Evolutionary conservation across 306 rosid genomes (phyloP), one percentile per base, ranked within the genome.

Genomic region (Medicago ruthenica): DNA sequence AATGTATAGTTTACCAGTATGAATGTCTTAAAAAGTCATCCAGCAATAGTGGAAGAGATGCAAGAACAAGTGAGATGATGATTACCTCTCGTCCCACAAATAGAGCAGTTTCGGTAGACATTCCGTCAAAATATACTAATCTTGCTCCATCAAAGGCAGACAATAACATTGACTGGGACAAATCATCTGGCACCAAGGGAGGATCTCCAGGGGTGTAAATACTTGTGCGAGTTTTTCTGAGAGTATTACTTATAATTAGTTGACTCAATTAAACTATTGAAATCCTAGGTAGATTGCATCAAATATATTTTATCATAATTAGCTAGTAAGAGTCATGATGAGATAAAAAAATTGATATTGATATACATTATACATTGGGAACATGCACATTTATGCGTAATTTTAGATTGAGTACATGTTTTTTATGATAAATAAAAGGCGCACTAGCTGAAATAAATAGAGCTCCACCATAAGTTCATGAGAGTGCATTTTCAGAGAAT

Each of bases 121-220:
- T 82, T 48, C 89, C 92, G 79, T 95, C 97, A 31, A 79, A 83
- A 83, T 87, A 95, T 54, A 84, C 87, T 73, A 95, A 79, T 87
- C 86, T 86, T 62, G 99, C 92, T 61, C 87, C 97, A 83, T 88
- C 83, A 78, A 92, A 73, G 16, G 95, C 88, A 76, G 96, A 92
- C 50, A 75, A 79, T 53, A 95, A 47, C 76, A 78, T 88, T 39
- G 90, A 74, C 62, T 7, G 84, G 12, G 96, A 80, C 73, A 92
- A 80, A 77, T 95, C 97, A 60, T 83, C 86, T 18, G 92, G 88
- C 83, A 72, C 76, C 93, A 92, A 51, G 42, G 91, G 88, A 87
- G 97, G 97, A 76, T 90, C 88, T 79, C 93, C 98, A 14, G 96
- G 87, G 66, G 97, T 90, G 87, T 76, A 85, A 71, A 95, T 89